These are phyloP conservation scores for Persicaria maculosa DNA, from an alignment of 148 eudicot species.

Conservation along the genomic window DNA sequence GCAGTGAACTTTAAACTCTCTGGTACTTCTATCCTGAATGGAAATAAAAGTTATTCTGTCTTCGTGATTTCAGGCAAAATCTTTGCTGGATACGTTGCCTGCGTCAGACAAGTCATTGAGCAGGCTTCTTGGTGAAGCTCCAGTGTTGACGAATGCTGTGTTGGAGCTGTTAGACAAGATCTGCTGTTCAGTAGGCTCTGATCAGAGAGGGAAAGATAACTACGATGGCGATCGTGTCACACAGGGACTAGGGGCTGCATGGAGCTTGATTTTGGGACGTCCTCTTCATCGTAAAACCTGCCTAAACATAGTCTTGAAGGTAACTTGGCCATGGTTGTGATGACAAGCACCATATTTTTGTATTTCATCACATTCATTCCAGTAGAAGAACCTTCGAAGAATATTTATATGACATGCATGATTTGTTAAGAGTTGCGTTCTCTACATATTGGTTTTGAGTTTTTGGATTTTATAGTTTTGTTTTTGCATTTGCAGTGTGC, in stretches of 20 bases:
- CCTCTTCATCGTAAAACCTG: slow-evolving; percentile 65
- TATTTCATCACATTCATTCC: not conserved
- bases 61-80: slow-evolving; percentile 45
- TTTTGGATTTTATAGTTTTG: not conserved
- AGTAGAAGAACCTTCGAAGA: not conserved
- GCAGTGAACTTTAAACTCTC: slow-evolving; percentile 19
- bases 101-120: slow-evolving; percentile 89
- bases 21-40: not conserved
- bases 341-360: slow-evolving; percentile 14
- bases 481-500: slow-evolving; percentile 65
- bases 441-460: not conserved
- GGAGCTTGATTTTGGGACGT: slow-evolving; percentile 89
- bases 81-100: slow-evolving; percentile 71
- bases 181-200: slow-evolving; percentile 44
- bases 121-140: slow-evolving; percentile 93
- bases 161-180: slow-evolving; percentile 58
- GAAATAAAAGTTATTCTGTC: not conserved
- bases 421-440: slow-evolving; percentile 1
- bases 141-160: slow-evolving; percentile 58
- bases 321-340: slow-evolving; percentile 19
- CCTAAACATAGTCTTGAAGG: slow-evolving; percentile 85
- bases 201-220: slow-evolving; percentile 35
- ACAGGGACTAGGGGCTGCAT: slow-evolving; percentile 91
- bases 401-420: not conserved
- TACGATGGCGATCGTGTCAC: slow-evolving; percentile 88